Percentiles rank a stretch among this genome's conserved stretches.
Evolutionary conservation across 768 basidiomycete genomes (phyloP).

Genomic region (Amanita exitialis): DNA sequence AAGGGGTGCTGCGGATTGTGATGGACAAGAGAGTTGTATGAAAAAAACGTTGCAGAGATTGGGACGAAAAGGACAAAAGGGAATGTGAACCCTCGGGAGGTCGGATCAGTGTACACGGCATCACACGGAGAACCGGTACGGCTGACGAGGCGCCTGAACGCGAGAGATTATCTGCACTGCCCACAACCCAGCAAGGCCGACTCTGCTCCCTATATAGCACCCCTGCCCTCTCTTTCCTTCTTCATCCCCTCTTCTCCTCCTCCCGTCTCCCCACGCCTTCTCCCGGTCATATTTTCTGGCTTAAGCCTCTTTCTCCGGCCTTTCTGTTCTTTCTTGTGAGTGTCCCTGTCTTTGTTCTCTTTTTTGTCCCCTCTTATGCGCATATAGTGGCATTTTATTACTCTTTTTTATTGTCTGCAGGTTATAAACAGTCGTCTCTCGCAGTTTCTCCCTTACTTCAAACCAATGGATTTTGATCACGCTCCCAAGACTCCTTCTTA

Average conservation of each 20-base stretch:
- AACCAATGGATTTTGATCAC: slow-evolving; percentile 40
- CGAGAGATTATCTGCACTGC: slow-evolving; percentile 5
- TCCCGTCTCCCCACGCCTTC: slow-evolving; percentile 8
- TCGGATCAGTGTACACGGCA: slow-evolving; percentile 28
- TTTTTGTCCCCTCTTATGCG: neutral
- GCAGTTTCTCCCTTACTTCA: slow-evolving; percentile 24
- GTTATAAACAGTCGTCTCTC: slow-evolving; percentile 8
- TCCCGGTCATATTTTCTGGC: slow-evolving; percentile 13
- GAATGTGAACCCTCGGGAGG: slow-evolving; percentile 22
- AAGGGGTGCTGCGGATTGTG: slow-evolving; percentile 13
- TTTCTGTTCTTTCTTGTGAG: slow-evolving; percentile 6
- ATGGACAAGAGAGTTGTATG: slow-evolving; percentile 23
- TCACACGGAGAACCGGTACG: slow-evolving; percentile 21
- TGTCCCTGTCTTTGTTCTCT: neutral
- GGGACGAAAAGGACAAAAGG: slow-evolving; percentile 15
- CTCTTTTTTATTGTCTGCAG: slow-evolving; percentile 13
- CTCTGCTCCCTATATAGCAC: slow-evolving; percentile 16
- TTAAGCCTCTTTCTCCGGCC: slow-evolving; percentile 11
- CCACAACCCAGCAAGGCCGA: slow-evolving; percentile 10
- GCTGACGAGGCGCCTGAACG: slow-evolving; percentile 7
- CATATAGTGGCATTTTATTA: slow-evolving; percentile 15
- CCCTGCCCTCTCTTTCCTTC: slow-evolving; percentile 16
- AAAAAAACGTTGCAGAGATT: slow-evolving; percentile 36
- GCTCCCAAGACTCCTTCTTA: slow-evolving; percentile 34
- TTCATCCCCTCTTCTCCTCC: slow-evolving; percentile 14